Evolutionary conservation across 2,329 filamentous ascomycete genomes (phyloP).

Genomic region (Thielaviopsis ethacetica): DNA sequence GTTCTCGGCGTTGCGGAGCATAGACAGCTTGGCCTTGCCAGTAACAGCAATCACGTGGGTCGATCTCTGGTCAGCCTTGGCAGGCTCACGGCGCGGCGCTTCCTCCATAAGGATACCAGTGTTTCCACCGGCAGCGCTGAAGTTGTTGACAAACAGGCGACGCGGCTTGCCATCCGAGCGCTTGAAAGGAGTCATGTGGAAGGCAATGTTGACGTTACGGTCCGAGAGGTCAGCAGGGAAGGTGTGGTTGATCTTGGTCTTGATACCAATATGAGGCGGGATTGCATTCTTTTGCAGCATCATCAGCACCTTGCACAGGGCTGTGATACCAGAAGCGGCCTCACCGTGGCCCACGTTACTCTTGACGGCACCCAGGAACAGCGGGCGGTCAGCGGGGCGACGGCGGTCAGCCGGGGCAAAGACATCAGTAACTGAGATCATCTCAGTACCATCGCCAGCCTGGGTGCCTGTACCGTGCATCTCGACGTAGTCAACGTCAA

Average conservation of each 20-base stretch:
- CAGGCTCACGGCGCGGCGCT: conserved; percentile 31
- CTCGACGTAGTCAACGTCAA: conserved; percentile 69
- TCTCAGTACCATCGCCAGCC: conserved; percentile 68
- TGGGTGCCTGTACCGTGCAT: conserved; percentile 85
- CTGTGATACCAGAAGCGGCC: conserved; percentile 43
- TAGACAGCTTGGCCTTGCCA: conserved; percentile 36
- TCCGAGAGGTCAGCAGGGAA: conserved; percentile 40
- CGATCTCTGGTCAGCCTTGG: conserved; percentile 34
- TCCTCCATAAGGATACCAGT: conserved; percentile 51
- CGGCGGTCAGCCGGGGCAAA: conserved; percentile 32
- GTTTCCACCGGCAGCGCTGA: conserved; percentile 56
- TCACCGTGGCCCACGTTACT: conserved; percentile 48
- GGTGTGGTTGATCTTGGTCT: conserved; percentile 41
- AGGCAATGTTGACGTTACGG: conserved; percentile 43
- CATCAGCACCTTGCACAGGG: conserved; percentile 46
- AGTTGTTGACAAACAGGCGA: conserved; percentile 47
- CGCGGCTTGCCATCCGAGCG: conserved; percentile 31
- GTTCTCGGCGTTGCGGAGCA: conserved; percentile 40
- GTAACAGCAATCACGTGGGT: conserved; percentile 43
- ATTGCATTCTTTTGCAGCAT: conserved; percentile 48
- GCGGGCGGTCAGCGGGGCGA: conserved; percentile 30
- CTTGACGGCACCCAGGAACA: conserved; percentile 48
- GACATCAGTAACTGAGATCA: conserved; percentile 52
- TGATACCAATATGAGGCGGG: conserved; percentile 52
- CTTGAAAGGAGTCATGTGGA: conserved; percentile 33